Conservation (phyloP, 2,329 filamentous ascomycete species). For the Talaromyces pinophilus region DNA sequence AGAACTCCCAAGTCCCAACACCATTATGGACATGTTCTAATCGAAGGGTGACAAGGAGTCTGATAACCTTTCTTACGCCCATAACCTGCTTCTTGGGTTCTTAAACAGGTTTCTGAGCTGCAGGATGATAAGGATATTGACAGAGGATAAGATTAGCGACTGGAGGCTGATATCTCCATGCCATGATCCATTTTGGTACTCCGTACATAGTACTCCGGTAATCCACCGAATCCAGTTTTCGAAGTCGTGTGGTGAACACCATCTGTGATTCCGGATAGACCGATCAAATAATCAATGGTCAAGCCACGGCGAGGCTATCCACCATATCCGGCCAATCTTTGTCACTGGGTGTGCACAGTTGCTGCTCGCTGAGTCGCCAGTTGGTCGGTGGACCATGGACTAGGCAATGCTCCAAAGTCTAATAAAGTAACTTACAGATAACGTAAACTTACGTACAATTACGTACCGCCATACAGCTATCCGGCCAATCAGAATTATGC, state of each 20-base stretch:
- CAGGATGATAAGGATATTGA: not conserved
- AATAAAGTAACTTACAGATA: conserved; percentile 11
- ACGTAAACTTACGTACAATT: not conserved
- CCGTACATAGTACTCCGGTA: not conserved
- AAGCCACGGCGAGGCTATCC: conserved; percentile 5
- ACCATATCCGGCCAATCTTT: not conserved
- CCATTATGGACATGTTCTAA: not conserved
- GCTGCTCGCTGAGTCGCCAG: not conserved
- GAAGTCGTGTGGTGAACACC: not conserved
- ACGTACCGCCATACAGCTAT: not conserved
- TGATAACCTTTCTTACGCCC: not conserved
- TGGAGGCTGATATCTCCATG: not conserved
- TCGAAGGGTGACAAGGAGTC: not conserved
- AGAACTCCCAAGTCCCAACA: not conserved
- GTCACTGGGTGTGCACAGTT: not conserved
- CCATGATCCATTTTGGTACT: not conserved
- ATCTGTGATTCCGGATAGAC: not conserved
- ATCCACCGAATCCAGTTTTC: not conserved
- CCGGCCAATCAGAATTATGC: not conserved
- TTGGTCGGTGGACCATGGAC: not conserved
- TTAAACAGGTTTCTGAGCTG: conserved; percentile 4
- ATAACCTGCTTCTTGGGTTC: not conserved
- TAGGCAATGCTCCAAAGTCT: conserved; percentile 10
- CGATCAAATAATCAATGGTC: not conserved
- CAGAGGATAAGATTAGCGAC: conserved; percentile 1